These are phyloP conservation scores for Spiraea crenata DNA, from an alignment of 331 rosid genomes.

Conservation along the genomic window DNA sequence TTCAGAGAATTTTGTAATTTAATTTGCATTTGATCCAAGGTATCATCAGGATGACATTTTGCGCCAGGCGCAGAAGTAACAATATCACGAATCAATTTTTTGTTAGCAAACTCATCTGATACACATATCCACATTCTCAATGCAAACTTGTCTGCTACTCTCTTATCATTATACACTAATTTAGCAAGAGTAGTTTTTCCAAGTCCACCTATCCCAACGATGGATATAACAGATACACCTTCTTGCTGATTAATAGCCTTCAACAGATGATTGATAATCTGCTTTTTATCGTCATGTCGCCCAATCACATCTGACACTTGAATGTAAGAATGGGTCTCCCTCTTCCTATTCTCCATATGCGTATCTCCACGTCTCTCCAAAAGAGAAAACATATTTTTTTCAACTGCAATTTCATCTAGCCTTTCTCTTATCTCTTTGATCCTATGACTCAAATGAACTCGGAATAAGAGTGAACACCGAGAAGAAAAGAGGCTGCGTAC, in stretches of 20 bases:
- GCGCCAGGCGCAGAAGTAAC: not conserved
- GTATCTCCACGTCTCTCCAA: not conserved
- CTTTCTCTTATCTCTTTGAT: not conserved
- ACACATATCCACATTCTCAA: conserved; percentile 17
- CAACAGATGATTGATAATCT: not conserved
- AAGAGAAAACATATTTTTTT: not conserved
- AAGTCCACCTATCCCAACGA: conserved; percentile 24
- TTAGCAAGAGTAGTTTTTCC: conserved; percentile 27
- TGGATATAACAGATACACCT: conserved; percentile 9
- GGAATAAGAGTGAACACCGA: not conserved
- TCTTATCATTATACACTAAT: conserved; percentile 11
- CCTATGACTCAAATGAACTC: too few relatives aligned
- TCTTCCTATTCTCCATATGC: not conserved
- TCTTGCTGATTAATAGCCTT: not conserved
- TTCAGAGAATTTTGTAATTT: not conserved
- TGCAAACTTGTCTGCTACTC: not conserved
- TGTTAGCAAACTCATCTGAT: conserved; percentile 13
- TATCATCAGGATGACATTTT: not conserved
- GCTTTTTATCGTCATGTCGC: conserved; percentile 1
- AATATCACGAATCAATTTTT: not conserved
- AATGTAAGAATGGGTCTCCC: conserved; percentile 13
- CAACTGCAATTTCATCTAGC: not conserved
- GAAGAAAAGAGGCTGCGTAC: conserved; percentile 25
- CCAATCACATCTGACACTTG: conserved; percentile 10
- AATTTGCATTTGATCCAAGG: not conserved